Evolutionary conservation across 139 green algal genomes (phyloP), one percentile per base, ranked within the genome.

Genomic region (Closterium sp.): DNA sequence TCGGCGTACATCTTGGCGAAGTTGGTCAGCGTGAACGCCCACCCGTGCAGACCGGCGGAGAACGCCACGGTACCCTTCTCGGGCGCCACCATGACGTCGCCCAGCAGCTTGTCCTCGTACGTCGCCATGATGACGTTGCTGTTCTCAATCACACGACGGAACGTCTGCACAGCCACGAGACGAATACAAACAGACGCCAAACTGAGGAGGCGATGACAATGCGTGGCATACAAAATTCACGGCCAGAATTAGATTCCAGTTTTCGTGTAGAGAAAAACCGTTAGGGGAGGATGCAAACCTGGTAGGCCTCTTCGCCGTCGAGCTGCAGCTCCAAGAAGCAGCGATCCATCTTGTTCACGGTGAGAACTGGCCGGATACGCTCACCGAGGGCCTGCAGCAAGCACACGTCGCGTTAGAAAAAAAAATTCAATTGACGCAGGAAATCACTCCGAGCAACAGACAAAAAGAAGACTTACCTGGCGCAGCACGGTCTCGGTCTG

Each of bases 401-500:
- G 43, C 43, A 69, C 9, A 28, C 3, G 43, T 28, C 43, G 0
- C 23, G 38, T 69, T 69, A 69, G 38, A 25, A 5, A 28, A 2
- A 69, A 1, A 12, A 9, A 0, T n/a, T n/a, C n/a, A n/a, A n/a
- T n/a, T 69, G 43, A 69, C 12, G 43, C 43, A 69, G 43, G 12
- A 69, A 69, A 69, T 16, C 3, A 28, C 5, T 69, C 38, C 19
- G 38, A 16, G 5, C 38, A 66, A 1, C 1, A 9, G 4, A 16
- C 19, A 66, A 9, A 5, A 66, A 19, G 5, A 10, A 5, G 38
- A 66, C 43, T 69, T 69, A 2, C 43, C 43, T 99, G 98, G 92
- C 98, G 96, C 88, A 99, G 96, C 95, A 99, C 98, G 4, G 98
- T 99, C 97, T 99, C 98, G 3, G 98, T 99, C 96, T 99, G 98